Evolutionary conservation across 192 early-diverging fungal genomes (phyloP).

Genomic region (Backusella liffmaniae): DNA sequence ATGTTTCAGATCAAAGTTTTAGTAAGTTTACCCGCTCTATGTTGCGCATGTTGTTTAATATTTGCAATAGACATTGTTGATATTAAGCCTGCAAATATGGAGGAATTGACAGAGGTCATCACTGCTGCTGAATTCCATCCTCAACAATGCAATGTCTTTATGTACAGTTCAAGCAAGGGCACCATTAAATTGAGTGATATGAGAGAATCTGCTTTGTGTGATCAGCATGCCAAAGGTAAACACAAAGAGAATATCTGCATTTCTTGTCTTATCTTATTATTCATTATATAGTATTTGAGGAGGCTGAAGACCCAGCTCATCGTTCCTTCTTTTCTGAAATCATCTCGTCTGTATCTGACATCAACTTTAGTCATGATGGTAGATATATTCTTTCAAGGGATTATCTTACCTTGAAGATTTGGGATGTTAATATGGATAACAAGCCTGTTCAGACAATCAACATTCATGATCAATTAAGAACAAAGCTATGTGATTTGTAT

Average conservation of each 20-base stretch:
- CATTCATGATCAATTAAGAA: conserved; percentile 94
- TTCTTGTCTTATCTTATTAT: background rate
- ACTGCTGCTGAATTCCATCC: conserved; percentile 99
- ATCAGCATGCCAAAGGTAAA: conserved; percentile 85
- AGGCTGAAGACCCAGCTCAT: conserved; percentile 88
- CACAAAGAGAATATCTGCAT: background rate
- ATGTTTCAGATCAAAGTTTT: conserved; percentile 88
- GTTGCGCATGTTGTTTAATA: background rate
- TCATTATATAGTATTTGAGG: conserved; percentile 75
- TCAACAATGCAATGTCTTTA: conserved; percentile 92
- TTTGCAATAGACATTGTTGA: conserved; percentile 87
- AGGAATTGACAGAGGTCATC: conserved; percentile 98
- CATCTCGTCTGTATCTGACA: conserved; percentile 96
- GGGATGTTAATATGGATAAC: conserved; percentile 98
- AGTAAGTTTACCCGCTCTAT: conserved; percentile 30
- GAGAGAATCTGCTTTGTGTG: conserved; percentile 93
- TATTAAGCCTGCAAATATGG: conserved; percentile 99
- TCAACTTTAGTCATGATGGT: conserved; percentile 94
- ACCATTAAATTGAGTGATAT: conserved; percentile 97
- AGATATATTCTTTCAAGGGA: conserved; percentile 96
- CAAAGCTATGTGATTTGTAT: conserved; percentile 97
- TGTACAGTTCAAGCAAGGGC: conserved; percentile 98
- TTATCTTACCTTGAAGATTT: conserved; percentile 95
- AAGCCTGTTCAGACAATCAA: conserved; percentile 92
- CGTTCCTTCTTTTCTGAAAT: conserved; percentile 99